phyloP scores from a whole-genome alignment of 257 asterid genomes.

The Thymus quinquecostatus region DNA sequence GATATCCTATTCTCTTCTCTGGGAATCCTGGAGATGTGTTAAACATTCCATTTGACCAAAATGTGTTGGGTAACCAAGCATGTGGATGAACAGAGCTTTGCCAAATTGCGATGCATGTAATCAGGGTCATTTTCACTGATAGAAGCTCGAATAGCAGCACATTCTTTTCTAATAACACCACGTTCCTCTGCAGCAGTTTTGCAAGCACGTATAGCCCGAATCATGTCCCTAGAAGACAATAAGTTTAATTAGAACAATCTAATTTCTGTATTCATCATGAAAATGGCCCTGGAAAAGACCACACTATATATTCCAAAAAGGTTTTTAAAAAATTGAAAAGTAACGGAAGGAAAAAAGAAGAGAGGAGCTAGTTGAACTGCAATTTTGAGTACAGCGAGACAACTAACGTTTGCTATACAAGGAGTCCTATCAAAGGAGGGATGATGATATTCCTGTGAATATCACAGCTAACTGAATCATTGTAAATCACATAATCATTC shows the following conservation, averaged over 20 bases:
- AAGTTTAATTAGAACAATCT: constrained; percentile 9
- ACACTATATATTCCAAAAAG: neutral
- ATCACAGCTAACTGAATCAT: constrained; percentile 1
- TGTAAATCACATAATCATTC: neutral
- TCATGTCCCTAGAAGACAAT: constrained; percentile 86
- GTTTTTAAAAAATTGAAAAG: neutral
- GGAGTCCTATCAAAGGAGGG: neutral
- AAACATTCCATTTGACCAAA: constrained; percentile 99
- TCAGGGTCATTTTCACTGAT: constrained; percentile 91
- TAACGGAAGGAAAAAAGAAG: neutral
- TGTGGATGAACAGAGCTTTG: constrained; percentile 99
- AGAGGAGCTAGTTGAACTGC: neutral
- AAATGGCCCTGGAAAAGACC: neutral
- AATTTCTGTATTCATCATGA: neutral
- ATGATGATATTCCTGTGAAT: neutral
- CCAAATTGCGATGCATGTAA: constrained; percentile 92
- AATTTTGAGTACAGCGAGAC: neutral
- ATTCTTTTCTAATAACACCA: constrained; percentile 93
- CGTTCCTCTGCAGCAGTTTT: constrained; percentile 99
- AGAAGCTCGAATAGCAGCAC: constrained; percentile 96
- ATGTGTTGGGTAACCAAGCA: constrained; percentile 99
- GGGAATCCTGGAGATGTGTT: constrained; percentile 97
- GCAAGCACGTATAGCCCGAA: constrained; percentile 93
- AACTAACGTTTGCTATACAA: too few species aligned
- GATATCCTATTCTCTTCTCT: constrained; percentile 98